A percentile compares a stretch with the other conserved stretches of the same genome.
Evolutionary conservation across 345 rosid species (phyloP).

Genomic region (Salix arbutifolia): DNA sequence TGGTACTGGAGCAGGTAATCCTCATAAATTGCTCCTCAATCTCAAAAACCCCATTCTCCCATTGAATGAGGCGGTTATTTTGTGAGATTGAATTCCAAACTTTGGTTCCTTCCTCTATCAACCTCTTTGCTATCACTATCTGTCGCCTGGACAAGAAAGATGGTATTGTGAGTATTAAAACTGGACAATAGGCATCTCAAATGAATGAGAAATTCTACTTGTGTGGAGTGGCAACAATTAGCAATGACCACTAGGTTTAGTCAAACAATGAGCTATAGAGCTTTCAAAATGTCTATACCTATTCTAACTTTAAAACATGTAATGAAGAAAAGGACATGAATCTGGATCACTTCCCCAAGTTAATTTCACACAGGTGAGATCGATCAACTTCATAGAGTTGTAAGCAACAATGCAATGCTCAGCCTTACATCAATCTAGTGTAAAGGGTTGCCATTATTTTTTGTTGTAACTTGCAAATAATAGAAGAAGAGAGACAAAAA

Average conservation of each 20-base stretch:
- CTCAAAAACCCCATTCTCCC: slow-evolving; percentile 68
- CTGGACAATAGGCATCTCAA: neutral
- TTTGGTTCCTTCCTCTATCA: slow-evolving; percentile 89
- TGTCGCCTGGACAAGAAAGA: slow-evolving; percentile 49
- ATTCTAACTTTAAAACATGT: neutral
- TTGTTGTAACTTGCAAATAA: neutral
- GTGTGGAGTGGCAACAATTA: neutral
- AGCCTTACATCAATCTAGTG: neutral
- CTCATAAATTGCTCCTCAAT: slow-evolving; percentile 83
- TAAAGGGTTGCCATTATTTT: neutral
- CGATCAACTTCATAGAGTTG: neutral
- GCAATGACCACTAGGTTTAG: neutral
- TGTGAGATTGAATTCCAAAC: slow-evolving; percentile 72
- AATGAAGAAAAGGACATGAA: neutral
- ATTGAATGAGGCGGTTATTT: slow-evolving; percentile 57
- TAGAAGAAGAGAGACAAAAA: neutral
- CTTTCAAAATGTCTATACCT: neutral
- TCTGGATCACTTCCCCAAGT: neutral
- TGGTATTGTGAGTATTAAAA: neutral
- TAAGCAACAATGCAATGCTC: neutral
- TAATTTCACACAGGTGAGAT: neutral
- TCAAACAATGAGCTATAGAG: slow-evolving; percentile 8
- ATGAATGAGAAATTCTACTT: neutral
- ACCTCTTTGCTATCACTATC: slow-evolving; percentile 60
- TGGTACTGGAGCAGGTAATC: slow-evolving; percentile 65